Percentiles rank a stretch among this genome's conserved stretches.
Evolutionary conservation across 2,329 filamentous ascomycete genomes (phyloP).

Genomic region (Penicillium sp.): DNA sequence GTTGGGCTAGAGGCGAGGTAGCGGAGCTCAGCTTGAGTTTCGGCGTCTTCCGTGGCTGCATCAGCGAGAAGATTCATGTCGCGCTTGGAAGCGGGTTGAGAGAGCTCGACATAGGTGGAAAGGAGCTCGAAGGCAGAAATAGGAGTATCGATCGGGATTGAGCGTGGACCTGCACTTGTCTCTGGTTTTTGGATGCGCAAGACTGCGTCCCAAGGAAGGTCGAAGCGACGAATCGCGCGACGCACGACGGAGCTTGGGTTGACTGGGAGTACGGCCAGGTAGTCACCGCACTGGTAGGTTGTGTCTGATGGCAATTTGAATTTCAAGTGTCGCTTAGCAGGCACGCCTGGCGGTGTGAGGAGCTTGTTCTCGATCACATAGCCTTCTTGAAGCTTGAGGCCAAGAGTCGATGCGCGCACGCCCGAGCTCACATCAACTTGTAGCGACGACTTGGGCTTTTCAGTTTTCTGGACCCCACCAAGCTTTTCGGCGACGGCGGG

Average conservation of each 20-base stretch:
- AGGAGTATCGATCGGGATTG: slow-evolving; percentile 54
- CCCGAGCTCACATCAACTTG: slow-evolving; percentile 54
- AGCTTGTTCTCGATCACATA: slow-evolving; percentile 54
- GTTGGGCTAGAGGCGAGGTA: slow-evolving; percentile 30
- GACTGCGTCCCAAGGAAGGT: slow-evolving; percentile 66
- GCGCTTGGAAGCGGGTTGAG: slow-evolving; percentile 68
- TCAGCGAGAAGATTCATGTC: slow-evolving; percentile 48
- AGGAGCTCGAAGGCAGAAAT: slow-evolving; percentile 64
- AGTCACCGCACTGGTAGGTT: slow-evolving; percentile 71
- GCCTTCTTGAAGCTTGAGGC: slow-evolving; percentile 63
- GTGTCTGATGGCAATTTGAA: slow-evolving; percentile 65
- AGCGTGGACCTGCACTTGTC: slow-evolving; percentile 36
- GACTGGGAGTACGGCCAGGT: slow-evolving; percentile 69
- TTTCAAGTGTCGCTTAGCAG: slow-evolving; percentile 64
- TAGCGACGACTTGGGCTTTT: slow-evolving; percentile 36
- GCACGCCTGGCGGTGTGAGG: slow-evolving; percentile 52
- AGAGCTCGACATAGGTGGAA: slow-evolving; percentile 69
- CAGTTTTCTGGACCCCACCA: slow-evolving; percentile 21
- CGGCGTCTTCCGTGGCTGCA: slow-evolving; percentile 51
- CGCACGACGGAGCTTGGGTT: slow-evolving; percentile 64
- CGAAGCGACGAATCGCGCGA: slow-evolving; percentile 63
- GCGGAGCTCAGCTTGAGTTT: slow-evolving; percentile 43
- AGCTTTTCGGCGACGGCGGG: slow-evolving; percentile 46
- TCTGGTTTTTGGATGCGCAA: slow-evolving; percentile 59
- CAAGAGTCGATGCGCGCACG: slow-evolving; percentile 55